Evolutionary conservation across 1,284 basidiomycete genomes (phyloP).

Genomic region (Austroboletus novae-zelandiae): DNA sequence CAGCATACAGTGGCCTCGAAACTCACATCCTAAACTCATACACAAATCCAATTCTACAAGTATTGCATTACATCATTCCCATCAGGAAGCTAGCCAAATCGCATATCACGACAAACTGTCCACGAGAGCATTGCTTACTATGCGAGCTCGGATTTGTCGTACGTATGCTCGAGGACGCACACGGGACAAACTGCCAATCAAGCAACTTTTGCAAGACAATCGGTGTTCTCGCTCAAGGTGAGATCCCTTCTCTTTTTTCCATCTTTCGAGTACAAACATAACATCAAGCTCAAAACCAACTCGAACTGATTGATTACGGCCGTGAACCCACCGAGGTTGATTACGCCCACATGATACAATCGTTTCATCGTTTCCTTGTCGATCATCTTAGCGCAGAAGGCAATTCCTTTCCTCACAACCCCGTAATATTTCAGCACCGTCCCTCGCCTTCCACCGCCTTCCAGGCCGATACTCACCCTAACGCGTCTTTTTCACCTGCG

Average conservation of each 20-base stretch:
- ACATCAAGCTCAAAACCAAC: slow-evolving; percentile 63
- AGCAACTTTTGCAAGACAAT: slow-evolving; percentile 97
- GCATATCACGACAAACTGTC: slow-evolving; percentile 87
- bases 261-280: background rate
- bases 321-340: slow-evolving; percentile 68
- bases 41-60: slow-evolving; percentile 90
- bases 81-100: slow-evolving; percentile 84
- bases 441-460: slow-evolving; percentile 14
- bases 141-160: slow-evolving; percentile 96
- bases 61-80: slow-evolving; percentile 82
- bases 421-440: slow-evolving; percentile 43
- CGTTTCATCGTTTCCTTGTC: slow-evolving; percentile 91
- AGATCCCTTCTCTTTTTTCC: background rate
- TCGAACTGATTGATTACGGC: slow-evolving; percentile 90
- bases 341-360: slow-evolving; percentile 89
- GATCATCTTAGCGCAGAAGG: slow-evolving; percentile 77
- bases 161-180: slow-evolving; percentile 94
- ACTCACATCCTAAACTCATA: slow-evolving; percentile 98
- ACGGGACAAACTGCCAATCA: slow-evolving; percentile 93
- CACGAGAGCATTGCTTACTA: slow-evolving; percentile 86
- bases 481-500: slow-evolving; percentile 35
- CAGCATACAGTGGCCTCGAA: slow-evolving; percentile 88
- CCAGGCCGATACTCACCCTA: slow-evolving; percentile 13
- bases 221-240: slow-evolving; percentile 76
- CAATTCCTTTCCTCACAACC: slow-evolving; percentile 61